These are phyloP conservation scores for Pythium guiyangense DNA, from an alignment of 352 stramenopile genomes.

Conservation along the genomic window DNA sequence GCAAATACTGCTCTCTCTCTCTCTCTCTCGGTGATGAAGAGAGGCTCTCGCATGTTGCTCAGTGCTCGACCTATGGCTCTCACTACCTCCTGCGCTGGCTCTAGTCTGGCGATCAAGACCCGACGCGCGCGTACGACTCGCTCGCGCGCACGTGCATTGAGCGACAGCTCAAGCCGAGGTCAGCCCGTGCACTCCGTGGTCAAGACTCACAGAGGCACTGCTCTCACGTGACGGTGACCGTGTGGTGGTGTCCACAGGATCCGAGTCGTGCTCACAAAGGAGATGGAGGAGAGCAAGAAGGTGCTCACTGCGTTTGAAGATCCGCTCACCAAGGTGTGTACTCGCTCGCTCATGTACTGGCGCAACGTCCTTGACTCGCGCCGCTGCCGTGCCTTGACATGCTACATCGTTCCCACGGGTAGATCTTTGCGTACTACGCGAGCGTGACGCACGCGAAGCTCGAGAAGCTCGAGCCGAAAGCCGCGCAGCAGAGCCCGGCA, in stretches of 20 bases:
- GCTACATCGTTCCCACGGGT: not conserved
- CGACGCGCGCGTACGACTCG: conserved; percentile 50
- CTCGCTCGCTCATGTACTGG: too few relatives aligned
- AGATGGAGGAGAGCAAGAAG: conserved; percentile 66
- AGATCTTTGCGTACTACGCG: conserved; percentile 65
- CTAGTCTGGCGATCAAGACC: conserved; percentile 50
- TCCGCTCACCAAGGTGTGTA: conserved; percentile 44
- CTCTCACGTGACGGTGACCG: too few relatives aligned
- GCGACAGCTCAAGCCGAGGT: conserved; percentile 57
- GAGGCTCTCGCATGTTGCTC: not conserved
- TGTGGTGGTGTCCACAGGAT: conserved; percentile 18
- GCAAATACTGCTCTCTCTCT: not conserved
- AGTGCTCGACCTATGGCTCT: not conserved
- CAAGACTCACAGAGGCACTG: too few relatives aligned
- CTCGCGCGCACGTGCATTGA: conserved; percentile 64
- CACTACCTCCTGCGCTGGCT: not conserved
- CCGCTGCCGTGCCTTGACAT: too few relatives aligned
- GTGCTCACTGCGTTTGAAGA: conserved; percentile 58
- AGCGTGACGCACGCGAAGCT: conserved; percentile 41
- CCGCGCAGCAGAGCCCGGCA: conserved; percentile 29
- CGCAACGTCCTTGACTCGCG: too few relatives aligned
- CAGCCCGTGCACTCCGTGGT: not conserved
- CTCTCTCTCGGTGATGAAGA: not conserved
- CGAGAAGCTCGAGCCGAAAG: conserved; percentile 64
- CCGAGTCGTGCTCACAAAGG: conserved; percentile 35